Conservation (phyloP, 148 eudicot genomes). For the Camellia sinensis region DNA sequence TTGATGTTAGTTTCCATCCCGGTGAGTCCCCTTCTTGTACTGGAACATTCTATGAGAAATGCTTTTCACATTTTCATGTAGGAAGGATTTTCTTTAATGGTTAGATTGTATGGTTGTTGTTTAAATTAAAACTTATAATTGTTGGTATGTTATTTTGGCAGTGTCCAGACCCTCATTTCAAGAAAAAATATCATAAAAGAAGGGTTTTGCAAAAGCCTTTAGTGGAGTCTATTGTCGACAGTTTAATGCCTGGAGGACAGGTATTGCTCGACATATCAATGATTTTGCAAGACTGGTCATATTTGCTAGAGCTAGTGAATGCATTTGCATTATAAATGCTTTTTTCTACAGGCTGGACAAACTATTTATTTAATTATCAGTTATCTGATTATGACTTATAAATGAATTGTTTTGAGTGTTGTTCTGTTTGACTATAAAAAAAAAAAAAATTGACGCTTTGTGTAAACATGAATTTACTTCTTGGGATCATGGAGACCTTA, state of each 20-base stretch:
- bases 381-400: not conserved
- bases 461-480: not conserved
- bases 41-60: too few relatives aligned
- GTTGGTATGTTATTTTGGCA: slow-evolving; percentile 32
- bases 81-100: too few relatives aligned
- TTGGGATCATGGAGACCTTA: not conserved
- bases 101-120: not conserved
- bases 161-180: slow-evolving; percentile 99
- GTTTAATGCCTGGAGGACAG: slow-evolving; percentile 68
- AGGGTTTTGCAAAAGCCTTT: slow-evolving; percentile 87
- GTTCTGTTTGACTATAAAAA: not conserved
- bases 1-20: slow-evolving; percentile 71
- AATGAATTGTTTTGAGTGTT: not conserved
- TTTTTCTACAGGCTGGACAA: not conserved
- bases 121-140: not conserved
- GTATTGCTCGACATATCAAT: slow-evolving; percentile 28
- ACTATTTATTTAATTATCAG: not conserved
- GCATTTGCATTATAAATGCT: not conserved
- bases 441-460: too few relatives aligned
- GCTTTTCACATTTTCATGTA: not conserved
- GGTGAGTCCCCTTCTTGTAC: slow-evolving; percentile 64
- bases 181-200: slow-evolving; percentile 82
- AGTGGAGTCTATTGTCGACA: slow-evolving; percentile 64
- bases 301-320: not conserved
- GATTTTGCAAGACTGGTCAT: not conserved